These are phyloP conservation scores for Volvox africanus DNA, from an alignment of 139 green algal genomes.

Conservation along the genomic window DNA sequence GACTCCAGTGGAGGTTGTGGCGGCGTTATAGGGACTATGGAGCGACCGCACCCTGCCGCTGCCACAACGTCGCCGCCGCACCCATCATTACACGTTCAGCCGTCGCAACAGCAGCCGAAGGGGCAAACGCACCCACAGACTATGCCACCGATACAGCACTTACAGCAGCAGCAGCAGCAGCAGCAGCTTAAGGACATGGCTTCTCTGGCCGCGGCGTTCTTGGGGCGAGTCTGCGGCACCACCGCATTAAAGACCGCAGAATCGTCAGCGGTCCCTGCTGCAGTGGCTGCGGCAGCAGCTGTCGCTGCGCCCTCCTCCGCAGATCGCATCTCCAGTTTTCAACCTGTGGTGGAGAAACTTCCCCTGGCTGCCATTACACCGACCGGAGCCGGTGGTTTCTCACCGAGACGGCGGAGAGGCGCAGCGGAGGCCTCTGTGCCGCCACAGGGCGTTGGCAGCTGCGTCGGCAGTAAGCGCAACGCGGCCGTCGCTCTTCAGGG, in stretches of 20 bases:
- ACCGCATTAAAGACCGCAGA: not conserved
- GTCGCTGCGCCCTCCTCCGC: not conserved
- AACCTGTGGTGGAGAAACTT: not conserved
- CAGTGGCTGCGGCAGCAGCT: not conserved
- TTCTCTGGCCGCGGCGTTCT: not conserved
- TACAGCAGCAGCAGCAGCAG: not conserved
- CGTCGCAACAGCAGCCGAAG: not conserved
- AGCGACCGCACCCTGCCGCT: not conserved
- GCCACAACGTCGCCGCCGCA: not conserved
- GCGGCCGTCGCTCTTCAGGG: not conserved
- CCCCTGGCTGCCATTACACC: no score
- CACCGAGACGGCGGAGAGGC: not conserved
- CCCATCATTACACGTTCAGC: not conserved
- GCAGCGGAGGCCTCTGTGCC: not conserved
- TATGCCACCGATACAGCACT: not conserved
- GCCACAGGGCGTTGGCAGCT: not conserved
- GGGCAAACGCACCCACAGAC: not conserved
- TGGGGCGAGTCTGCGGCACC: not conserved
- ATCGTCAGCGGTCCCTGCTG: not conserved
- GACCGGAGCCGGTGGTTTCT: not conserved
- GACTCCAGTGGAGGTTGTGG: constrained; percentile 12
- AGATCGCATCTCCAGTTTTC: not conserved
- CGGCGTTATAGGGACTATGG: not conserved
- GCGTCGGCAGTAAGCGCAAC: not conserved
- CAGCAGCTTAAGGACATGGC: not conserved